A percentile compares a stretch with the other conserved stretches of the same genome.
phyloP scores from a whole-genome alignment of 768 basidiomycete species.

The button mushroom (Agaricus bisporus) region DNA sequence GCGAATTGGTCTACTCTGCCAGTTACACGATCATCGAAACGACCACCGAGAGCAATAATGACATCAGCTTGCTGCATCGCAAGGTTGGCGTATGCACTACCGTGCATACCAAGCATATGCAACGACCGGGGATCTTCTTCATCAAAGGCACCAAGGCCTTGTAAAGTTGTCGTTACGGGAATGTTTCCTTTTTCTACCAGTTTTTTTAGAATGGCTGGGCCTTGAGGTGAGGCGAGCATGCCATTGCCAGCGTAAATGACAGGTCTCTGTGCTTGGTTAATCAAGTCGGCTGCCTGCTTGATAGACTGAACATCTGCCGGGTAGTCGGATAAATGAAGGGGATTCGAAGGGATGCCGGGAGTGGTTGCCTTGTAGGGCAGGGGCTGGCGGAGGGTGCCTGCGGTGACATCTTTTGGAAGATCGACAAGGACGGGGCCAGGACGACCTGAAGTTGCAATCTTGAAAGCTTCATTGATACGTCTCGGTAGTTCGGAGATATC shows the following conservation, averaged over 20 bases:
- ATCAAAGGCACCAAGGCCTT: conserved; percentile 94
- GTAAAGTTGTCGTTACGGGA: conserved; percentile 94
- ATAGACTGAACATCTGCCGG: conserved; percentile 64
- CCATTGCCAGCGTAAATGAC: conserved; percentile 93
- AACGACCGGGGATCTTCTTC: conserved; percentile 81
- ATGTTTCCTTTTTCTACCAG: conserved; percentile 85
- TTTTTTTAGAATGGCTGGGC: conserved; percentile 74
- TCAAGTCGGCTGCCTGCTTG: conserved; percentile 79
- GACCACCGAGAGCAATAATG: conserved; percentile 92
- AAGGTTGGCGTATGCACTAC: conserved; percentile 92
- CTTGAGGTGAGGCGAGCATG: conserved; percentile 73
- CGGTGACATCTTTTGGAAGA: conserved; percentile 98
- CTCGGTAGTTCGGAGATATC: conserved; percentile 92
- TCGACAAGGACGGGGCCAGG: conserved; percentile 98
- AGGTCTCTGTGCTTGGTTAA: conserved; percentile 88
- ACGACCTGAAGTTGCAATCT: conserved; percentile 94
- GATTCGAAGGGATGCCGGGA: conserved; percentile 76
- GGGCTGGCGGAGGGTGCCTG: conserved; percentile 79
- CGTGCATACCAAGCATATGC: conserved; percentile 99
- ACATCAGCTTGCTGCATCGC: conserved; percentile 98
- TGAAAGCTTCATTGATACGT: conserved; percentile 98
- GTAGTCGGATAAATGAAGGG: conserved; percentile 51
- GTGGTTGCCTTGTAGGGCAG: conserved; percentile 83
- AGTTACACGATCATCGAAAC: conserved; percentile 98
- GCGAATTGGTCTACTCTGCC: conserved; percentile 87